Conservation (phyloP, 2,329 filamentous ascomycete species). For the Macrophomina pseudophaseolina region DNA sequence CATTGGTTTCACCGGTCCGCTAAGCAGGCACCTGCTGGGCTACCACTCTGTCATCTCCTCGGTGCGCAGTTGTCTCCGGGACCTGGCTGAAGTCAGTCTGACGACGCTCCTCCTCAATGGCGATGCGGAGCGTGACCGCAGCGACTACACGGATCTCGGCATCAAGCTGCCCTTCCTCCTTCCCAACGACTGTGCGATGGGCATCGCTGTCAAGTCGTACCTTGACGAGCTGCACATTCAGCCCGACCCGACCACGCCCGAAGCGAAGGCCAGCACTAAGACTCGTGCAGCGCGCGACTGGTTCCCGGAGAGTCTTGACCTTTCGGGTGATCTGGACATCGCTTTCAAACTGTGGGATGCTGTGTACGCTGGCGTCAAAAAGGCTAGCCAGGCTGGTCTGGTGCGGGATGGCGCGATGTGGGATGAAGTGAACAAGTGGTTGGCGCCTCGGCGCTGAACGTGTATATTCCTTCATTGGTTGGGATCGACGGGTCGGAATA, state of each 20-base stretch:
- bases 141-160: slow-evolving; percentile 65
- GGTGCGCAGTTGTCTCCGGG: slow-evolving; percentile 78
- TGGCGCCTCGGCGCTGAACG: slow-evolving; percentile 37
- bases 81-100: slow-evolving; percentile 82
- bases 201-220: slow-evolving; percentile 80
- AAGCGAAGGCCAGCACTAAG: slow-evolving; percentile 52
- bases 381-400: slow-evolving; percentile 55
- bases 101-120: slow-evolving; percentile 81
- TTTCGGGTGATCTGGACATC: slow-evolving; percentile 62
- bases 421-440: slow-evolving; percentile 66
- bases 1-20: slow-evolving; percentile 91
- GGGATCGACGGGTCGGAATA: not conserved
- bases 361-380: slow-evolving; percentile 64
- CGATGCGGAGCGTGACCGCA: slow-evolving; percentile 73
- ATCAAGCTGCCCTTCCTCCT: slow-evolving; percentile 71
- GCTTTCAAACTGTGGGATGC: slow-evolving; percentile 71
- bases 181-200: slow-evolving; percentile 75
- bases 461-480: not conserved
- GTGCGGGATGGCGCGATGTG: slow-evolving; percentile 58
- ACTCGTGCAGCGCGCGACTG: slow-evolving; percentile 51
- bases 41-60: slow-evolving; percentile 84
- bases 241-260: slow-evolving; percentile 58
- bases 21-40: slow-evolving; percentile 85
- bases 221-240: slow-evolving; percentile 71
- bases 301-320: slow-evolving; percentile 65